phyloP scores from a whole-genome alignment of 495 filamentous ascomycete species.

The Thermothielavioides terrestris region DNA sequence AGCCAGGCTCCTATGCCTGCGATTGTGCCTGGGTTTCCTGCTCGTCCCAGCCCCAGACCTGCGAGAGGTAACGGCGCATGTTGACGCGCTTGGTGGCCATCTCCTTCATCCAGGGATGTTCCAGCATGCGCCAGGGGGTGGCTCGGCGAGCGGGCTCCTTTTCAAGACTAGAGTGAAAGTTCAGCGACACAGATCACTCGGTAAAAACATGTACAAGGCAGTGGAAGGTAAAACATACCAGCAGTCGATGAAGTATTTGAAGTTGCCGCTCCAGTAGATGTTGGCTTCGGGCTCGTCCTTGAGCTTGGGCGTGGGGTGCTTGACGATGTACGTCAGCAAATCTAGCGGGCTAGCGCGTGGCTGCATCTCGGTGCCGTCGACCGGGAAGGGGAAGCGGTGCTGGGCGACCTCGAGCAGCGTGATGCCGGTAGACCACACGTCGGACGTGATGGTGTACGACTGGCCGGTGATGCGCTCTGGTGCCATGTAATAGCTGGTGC shows the following conservation, averaged over 20 bases:
- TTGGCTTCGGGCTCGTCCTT: constrained; percentile 80
- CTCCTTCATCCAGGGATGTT: constrained; percentile 96
- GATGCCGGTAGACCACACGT: constrained; percentile 95
- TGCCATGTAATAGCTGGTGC: constrained; percentile 98
- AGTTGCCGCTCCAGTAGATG: constrained; percentile 89
- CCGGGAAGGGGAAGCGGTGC: constrained; percentile 95
- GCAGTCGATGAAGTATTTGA: constrained; percentile 99
- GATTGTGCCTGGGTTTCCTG: constrained; percentile 8
- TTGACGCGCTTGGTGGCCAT: constrained; percentile 95
- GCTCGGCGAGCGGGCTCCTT: constrained; percentile 83
- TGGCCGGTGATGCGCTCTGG: constrained; percentile 96
- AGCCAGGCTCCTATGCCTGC: not conserved
- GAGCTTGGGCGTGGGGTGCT: constrained; percentile 88
- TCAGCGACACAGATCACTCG: too few species aligned
- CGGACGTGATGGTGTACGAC: constrained; percentile 95
- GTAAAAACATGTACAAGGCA: too few species aligned
- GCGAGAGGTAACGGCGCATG: constrained; percentile 82
- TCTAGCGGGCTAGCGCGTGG: constrained; percentile 84
- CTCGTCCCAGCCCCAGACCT: constrained; percentile 91
- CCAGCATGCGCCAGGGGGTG: constrained; percentile 96
- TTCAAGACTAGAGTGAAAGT: constrained; percentile 58
- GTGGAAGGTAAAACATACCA: constrained; percentile 69
- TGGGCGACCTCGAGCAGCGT: constrained; percentile 95
- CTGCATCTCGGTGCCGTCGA: constrained; percentile 86
- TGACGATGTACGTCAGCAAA: constrained; percentile 91